Percentiles rank a stretch among this genome's conserved stretches.
phyloP scores from a whole-genome alignment of 176 grass and related monocot genomes.

The Lolium multiflorum region DNA sequence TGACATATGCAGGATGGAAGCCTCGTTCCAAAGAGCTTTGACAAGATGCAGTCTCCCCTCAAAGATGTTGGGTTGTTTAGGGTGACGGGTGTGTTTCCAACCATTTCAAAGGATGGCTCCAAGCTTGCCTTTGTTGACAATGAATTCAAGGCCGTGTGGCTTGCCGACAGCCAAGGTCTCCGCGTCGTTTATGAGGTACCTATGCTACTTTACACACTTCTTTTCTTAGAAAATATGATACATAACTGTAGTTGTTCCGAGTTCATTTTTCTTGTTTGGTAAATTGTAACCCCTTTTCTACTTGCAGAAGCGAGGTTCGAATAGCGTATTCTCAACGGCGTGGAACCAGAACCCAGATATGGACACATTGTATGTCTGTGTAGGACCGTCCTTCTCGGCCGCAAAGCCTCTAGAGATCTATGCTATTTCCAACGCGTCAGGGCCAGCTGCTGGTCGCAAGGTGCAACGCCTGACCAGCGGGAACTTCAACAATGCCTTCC shows the following conservation, averaged over 20 bases:
- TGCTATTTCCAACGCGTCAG: constrained; percentile 37
- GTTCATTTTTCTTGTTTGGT: neutral
- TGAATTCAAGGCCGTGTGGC: constrained; percentile 55
- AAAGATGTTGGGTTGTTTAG: constrained; percentile 28
- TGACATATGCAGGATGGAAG: neutral
- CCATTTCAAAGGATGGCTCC: constrained; percentile 45
- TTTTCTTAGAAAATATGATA: neutral
- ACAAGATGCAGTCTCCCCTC: constrained; percentile 32
- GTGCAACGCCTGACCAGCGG: constrained; percentile 8
- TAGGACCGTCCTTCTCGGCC: constrained; percentile 35
- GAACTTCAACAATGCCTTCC: constrained; percentile 38
- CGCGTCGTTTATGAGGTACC: constrained; percentile 10
- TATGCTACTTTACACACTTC: neutral
- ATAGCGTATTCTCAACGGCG: constrained; percentile 33
- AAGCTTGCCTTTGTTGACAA: constrained; percentile 63
- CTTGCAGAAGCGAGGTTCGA: neutral
- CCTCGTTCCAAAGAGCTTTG: neutral
- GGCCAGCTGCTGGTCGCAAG: neutral
- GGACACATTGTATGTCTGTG: constrained; percentile 51
- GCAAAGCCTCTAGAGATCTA: constrained; percentile 19
- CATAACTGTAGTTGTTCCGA: neutral
- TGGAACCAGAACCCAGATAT: constrained; percentile 54
- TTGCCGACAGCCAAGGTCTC: constrained; percentile 42
- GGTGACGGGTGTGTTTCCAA: constrained; percentile 53
- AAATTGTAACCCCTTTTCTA: neutral